These are phyloP conservation scores for Quillaja saponaria DNA, from an alignment of 306 rosid species.

Conservation along the genomic window DNA sequence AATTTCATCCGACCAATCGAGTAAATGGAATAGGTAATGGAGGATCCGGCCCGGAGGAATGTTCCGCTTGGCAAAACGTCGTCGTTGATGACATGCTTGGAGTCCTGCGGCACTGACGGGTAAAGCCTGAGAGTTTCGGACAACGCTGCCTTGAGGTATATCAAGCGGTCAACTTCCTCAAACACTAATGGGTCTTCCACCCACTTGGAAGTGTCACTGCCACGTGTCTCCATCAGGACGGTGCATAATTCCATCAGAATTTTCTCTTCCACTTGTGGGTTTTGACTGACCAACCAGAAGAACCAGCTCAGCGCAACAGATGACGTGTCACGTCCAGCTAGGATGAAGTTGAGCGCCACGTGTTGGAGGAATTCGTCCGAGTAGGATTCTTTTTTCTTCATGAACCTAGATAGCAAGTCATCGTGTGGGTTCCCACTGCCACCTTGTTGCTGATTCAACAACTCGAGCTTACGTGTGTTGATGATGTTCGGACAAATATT, in stretches of 20 bases:
- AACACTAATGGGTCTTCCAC: constrained; percentile 59
- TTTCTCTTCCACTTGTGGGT: constrained; percentile 65
- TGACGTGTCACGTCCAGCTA: constrained; percentile 96
- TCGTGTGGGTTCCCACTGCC: constrained; percentile 47
- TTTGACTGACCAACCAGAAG: constrained; percentile 61
- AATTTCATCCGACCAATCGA: constrained; percentile 74
- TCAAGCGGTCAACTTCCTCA: constrained; percentile 75
- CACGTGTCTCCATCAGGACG: constrained; percentile 72
- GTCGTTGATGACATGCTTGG: constrained; percentile 64
- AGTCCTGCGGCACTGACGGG: constrained; percentile 90
- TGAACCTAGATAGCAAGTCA: constrained; percentile 74
- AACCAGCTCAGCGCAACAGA: constrained; percentile 87
- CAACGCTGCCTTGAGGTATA: constrained; percentile 71
- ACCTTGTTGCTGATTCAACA: constrained; percentile 25
- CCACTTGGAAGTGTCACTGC: constrained; percentile 50
- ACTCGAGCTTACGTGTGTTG: constrained; percentile 59
- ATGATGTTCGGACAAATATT: constrained; percentile 56
- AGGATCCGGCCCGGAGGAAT: constrained; percentile 67
- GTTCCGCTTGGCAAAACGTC: constrained; percentile 72
- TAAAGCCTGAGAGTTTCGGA: constrained; percentile 81
- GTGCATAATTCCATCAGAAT: constrained; percentile 63
- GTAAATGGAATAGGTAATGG: constrained; percentile 70
- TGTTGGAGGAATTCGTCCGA: constrained; percentile 67
- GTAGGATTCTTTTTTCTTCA: constrained; percentile 78
- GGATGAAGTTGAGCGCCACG: constrained; percentile 88